Percentiles rank a stretch among this genome's conserved stretches.
phyloP scores from a whole-genome alignment of 352 stramenopile species.

The Pythium plurisporium region DNA sequence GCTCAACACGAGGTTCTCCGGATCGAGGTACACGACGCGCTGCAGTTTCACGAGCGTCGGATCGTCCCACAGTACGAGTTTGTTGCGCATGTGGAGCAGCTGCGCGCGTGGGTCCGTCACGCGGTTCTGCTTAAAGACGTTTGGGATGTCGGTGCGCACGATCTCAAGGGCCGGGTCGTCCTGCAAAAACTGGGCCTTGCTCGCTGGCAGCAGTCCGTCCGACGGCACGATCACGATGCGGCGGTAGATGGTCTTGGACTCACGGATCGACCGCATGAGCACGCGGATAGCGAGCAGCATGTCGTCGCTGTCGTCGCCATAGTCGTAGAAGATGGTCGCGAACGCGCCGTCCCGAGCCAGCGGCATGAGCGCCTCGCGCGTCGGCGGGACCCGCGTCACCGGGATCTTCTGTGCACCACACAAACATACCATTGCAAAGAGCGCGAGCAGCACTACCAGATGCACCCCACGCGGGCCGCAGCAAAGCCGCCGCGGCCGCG shows the following conservation, averaged over 20 bases:
- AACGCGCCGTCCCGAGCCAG: constrained; percentile 41
- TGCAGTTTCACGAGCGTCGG: constrained; percentile 53
- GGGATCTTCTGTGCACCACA: constrained; percentile 5
- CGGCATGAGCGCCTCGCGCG: constrained; percentile 1
- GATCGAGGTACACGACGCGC: constrained; percentile 73
- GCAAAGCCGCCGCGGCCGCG: background rate
- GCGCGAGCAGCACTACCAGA: background rate
- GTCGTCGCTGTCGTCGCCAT: constrained; percentile 50
- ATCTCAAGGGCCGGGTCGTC: constrained; percentile 70
- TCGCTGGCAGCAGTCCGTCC: constrained; percentile 44
- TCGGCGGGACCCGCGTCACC: background rate
- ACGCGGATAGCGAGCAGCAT: constrained; percentile 61
- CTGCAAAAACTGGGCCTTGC: constrained; percentile 32
- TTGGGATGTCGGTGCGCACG: constrained; percentile 53
- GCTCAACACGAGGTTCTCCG: constrained; percentile 71
- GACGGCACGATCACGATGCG: constrained; percentile 66
- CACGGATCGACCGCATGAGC: constrained; percentile 64
- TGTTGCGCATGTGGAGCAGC: constrained; percentile 81
- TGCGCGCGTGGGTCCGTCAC: constrained; percentile 64
- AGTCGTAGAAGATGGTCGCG: constrained; percentile 69
- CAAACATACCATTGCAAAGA: constrained; percentile 9
- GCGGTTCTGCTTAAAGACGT: constrained; percentile 57
- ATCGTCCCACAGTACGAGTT: constrained; percentile 78
- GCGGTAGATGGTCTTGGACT: constrained; percentile 61
- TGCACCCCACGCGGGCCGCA: background rate